Evolutionary conservation across 352 stramenopile genomes (phyloP), one percentile per base, ranked within the genome.

Genomic region (Pythium scleroteichum): DNA sequence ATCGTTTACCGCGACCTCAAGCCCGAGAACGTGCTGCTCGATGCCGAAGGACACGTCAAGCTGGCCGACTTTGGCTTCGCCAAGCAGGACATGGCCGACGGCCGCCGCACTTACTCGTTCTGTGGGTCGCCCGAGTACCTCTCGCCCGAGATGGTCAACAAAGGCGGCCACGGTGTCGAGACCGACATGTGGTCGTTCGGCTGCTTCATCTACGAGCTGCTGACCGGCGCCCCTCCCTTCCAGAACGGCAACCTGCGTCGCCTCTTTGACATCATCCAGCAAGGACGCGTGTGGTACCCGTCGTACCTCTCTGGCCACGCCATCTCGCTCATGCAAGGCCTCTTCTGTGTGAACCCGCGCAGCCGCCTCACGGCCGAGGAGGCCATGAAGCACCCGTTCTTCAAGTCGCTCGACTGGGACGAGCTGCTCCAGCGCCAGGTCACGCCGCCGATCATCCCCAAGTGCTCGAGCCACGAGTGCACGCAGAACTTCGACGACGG

Each of bases 151-250:
- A 94, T 94, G 85, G 84, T 92, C 41, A 64, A 66, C 48, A 86
- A 87, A 29, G 44, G 78, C 32, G 85, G 85, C 46, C 85, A 94
- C 39, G 76, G 79, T 38, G 72, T 92, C 26, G 75, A 87, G 59
- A 94, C 85, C 5, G 85, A 94, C 69, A 87, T 94, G 76, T 94
- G 85, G 85, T 92, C 85, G 7, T 92, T 92, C 51, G 85, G 85
- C 60, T 94, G 85, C 79, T 92, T 94, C 58, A 76, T 78, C 53
- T 94, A 88, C 63, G 85, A 94, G 58, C 69, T 94, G 20, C 68
- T 91, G 13, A 89, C 83, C 12, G 85, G 85, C 38, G 64, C 72
- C 4, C 85, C 85, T 23, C 85, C 85, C 27, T 94, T 94, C 62
- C 79, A 89, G 63, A 75, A 75, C 63, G 66, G 73, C 52, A 81